Base-by-base conservation (phyloP, 176 grass and related monocot species). In the Triticum dicoccoides region DNA sequence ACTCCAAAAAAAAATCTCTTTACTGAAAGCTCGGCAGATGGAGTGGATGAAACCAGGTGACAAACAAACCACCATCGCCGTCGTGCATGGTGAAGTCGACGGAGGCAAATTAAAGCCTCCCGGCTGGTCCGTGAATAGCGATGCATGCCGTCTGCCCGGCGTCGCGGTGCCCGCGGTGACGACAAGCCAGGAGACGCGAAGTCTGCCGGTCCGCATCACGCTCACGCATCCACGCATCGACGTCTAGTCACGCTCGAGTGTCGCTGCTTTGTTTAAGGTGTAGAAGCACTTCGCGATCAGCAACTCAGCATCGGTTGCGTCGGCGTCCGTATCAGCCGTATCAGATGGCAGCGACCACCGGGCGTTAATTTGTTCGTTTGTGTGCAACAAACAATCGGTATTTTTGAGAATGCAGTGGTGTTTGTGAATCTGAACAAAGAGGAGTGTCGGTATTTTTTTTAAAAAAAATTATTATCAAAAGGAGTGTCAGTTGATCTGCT, bases 311-410 rank as follows among this genome's bases (percentile, higher is more conserved):
- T 76, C 3, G 8, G 47, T 54, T 20, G 27, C 74, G 47, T 56
- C 74, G 47, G 44, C 73, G 24, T 27, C 74, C 74, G 74, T 56
- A 33, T 76, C 25, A 76, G 73, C 73, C 73, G 73, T 54, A 33
- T 77, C 25, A 77, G 47, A 77, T 56, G 74, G 47, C 52, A 12
- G 47, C 74, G 47, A 77, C 74, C 47, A 20, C 51, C 65, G 8
- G 27, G 14, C 15, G 7, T 33, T 77, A 11, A 6, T 77, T 77
- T 21, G 47, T 76, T 76, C 25, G 45, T 74, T 73, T 47, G 45
- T 76, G 3, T 5, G 14, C 2, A 76, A 11, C 44, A 25, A 52
- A 45, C 44, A 32, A 52, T 14, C 44, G 15, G 44, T 24, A 74
- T 27, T 27, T 52, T 52, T 52, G 49, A 47, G 11, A 6, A 52